A percentile compares a stretch with the other conserved stretches of the same genome.
phyloP scores from a whole-genome alignment of 2,329 filamentous ascomycete species.

The Thelonectria olida region DNA sequence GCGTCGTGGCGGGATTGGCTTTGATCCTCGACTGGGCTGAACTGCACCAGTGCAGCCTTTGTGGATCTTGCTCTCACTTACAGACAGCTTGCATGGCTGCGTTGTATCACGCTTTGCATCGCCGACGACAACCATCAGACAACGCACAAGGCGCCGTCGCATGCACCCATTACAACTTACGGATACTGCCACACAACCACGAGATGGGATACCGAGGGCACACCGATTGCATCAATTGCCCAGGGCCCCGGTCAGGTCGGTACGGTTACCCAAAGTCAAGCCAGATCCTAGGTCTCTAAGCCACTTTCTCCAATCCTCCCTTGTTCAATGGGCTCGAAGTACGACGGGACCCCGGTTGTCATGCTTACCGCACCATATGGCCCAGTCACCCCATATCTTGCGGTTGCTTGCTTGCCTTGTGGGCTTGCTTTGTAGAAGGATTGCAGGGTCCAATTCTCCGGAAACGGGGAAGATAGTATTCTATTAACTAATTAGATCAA shows the following conservation, averaged over 20 bases:
- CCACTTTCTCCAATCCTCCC: slow-evolving; percentile 1
- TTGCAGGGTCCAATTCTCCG: slow-evolving; percentile 3
- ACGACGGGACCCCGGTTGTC: neutral
- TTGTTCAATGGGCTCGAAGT: slow-evolving; percentile 1
- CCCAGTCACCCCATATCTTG: neutral
- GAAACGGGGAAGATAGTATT: neutral
- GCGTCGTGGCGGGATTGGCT: slow-evolving; percentile 12
- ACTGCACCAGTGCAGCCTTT: slow-evolving; percentile 1
- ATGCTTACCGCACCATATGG: neutral
- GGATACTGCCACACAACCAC: neutral
- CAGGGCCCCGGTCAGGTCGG: neutral
- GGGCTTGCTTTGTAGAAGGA: neutral
- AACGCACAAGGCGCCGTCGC: neutral
- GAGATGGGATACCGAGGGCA: slow-evolving; percentile 2
- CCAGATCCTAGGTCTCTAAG: neutral
- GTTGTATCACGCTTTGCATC: slow-evolving; percentile 6
- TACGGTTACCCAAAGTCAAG: neutral
- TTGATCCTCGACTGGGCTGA: slow-evolving; percentile 7
- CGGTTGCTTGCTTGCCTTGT: neutral
- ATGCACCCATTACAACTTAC: neutral
- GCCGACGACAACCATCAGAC: slow-evolving; percentile 4
- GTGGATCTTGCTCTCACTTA: slow-evolving; percentile 3
- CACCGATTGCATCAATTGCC: neutral
- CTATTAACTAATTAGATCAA: neutral
- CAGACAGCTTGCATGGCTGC: neutral